Evolutionary conservation across 352 stramenopile genomes (phyloP), one percentile per base, ranked within the genome.

Genomic region (Pythium inflatum): DNA sequence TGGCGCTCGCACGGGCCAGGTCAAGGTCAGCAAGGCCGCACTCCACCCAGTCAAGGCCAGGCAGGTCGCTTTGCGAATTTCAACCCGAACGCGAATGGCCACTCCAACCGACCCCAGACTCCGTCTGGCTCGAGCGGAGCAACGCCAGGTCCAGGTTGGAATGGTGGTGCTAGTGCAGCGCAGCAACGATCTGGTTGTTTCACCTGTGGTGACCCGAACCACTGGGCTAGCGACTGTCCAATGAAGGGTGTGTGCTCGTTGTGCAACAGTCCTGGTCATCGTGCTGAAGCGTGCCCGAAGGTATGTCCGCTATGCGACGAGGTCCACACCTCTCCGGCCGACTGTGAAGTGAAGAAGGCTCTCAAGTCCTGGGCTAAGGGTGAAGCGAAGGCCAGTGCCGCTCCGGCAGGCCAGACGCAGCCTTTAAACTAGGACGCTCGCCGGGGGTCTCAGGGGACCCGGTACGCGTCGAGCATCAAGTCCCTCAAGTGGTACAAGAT

Each of bases 361-460:
- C 20, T 48, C 34, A 41, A 41, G 34, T 41, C 34, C 34, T 41
- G 34, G 34, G 34, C 14, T 8, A 41, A 41, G 14, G 34, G 34
- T 41, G 34, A 41, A 14, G 34, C 14, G 8, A 41, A 41, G 34
- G 34, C 34, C 34, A 41, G 34, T 41, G 34, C 34, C 14, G 8
- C 34, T 14, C 34, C 34, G 14, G 34, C 34, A 8, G 14, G 34
- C 34, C 34, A 41, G 34, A 41, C 34, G 8, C 46, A 54, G 51
- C 30, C 51, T 59, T 59, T 59, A 59, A 59, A 59, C 51, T 59
- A 59, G 51, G 51, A 27, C 25, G 51, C 51, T 59, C 51, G 51
- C 51, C 51, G 51, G 51, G 51, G 51, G n/a, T 22, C 13, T 22
- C 22, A 54, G 30, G 51, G 51, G 51, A 59, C 33, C 51, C 51